These are phyloP conservation scores for Coemansia interrupta DNA, from an alignment of 192 early-diverging fungal genomes.

Conservation along the genomic window DNA sequence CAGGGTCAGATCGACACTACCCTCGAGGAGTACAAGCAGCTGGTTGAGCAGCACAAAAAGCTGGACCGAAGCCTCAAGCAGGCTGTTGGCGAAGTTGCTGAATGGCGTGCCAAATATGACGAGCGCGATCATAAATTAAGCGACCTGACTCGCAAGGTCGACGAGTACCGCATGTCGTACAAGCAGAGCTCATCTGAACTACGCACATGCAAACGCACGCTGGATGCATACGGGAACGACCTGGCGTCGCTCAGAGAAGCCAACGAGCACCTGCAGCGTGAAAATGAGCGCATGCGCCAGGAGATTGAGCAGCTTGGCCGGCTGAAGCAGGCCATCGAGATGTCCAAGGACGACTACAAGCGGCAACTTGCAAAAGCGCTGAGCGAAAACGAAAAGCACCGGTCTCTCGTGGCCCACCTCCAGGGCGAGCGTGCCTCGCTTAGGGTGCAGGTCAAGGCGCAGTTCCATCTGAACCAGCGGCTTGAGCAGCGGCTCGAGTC, in stretches of 20 bases:
- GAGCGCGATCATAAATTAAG: constrained; percentile 26
- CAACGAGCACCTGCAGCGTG: constrained; percentile 12
- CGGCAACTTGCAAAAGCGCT: constrained; percentile 35
- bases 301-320: constrained; percentile 28
- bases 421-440: constrained; percentile 42
- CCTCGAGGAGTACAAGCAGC: constrained; percentile 9
- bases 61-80: constrained; percentile 37
- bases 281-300: constrained; percentile 13
- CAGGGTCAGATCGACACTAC: constrained; percentile 7
- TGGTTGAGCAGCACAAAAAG: constrained; percentile 36
- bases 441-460: constrained; percentile 43
- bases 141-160: constrained; percentile 20
- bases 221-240: constrained; percentile 31
- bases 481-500: constrained; percentile 45
- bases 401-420: constrained; percentile 28
- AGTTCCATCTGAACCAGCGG: constrained; percentile 48
- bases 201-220: constrained; percentile 14
- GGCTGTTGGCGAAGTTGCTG: constrained; percentile 34
- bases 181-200: constrained; percentile 29
- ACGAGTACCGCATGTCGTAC: constrained; percentile 32
- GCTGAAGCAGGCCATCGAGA: constrained; percentile 35
- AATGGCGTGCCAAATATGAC: constrained; percentile 33
- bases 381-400: constrained; percentile 31
- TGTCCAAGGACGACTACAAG: constrained; percentile 55
- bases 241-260: constrained; percentile 24